Conservation (phyloP, 2,329 filamentous ascomycete genomes). For the Coleophoma cylindrospora region DNA sequence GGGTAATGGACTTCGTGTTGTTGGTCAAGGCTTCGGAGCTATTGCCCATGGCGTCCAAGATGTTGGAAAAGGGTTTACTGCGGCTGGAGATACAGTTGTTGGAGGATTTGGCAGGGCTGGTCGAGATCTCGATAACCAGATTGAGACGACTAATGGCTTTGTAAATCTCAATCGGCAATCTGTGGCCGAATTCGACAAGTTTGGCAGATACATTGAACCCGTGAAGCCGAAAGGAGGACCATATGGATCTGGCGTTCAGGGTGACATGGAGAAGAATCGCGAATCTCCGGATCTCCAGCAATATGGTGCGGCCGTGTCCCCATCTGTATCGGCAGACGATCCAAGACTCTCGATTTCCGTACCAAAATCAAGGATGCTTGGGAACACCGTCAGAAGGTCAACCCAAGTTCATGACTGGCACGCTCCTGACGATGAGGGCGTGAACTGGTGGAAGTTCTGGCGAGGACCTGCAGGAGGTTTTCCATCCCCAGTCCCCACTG, state of each 20-base stretch:
- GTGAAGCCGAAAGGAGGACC: slow-evolving; percentile 3
- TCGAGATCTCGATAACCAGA: slow-evolving; percentile 43
- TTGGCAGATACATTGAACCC: slow-evolving; percentile 20
- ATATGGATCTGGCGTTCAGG: slow-evolving; percentile 12
- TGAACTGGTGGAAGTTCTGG: slow-evolving; percentile 60
- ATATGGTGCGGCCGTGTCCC: slow-evolving; percentile 1
- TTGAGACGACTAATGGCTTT: slow-evolving; percentile 46
- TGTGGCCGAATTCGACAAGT: slow-evolving; percentile 22
- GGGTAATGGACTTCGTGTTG: slow-evolving; percentile 16
- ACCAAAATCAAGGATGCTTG: slow-evolving; percentile 12
- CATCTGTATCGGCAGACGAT: slow-evolving; percentile 7
- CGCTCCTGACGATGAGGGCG: slow-evolving; percentile 7
- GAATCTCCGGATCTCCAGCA: background rate
- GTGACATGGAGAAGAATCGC: slow-evolving; percentile 8
- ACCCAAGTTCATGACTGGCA: slow-evolving; percentile 14
- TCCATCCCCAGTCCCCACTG: slow-evolving; percentile 56
- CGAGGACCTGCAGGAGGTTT: slow-evolving; percentile 57
- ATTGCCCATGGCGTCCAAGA: slow-evolving; percentile 21
- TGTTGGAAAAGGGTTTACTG: slow-evolving; percentile 16
- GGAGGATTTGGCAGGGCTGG: slow-evolving; percentile 41
- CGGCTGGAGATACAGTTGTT: slow-evolving; percentile 38
- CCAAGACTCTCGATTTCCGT: background rate
- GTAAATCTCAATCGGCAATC: slow-evolving; percentile 18
- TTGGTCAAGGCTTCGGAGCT: slow-evolving; percentile 23
- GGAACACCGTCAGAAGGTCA: slow-evolving; percentile 16